phyloP scores from a whole-genome alignment of 495 filamentous ascomycete species.

The Hypoxylon perforatum region DNA sequence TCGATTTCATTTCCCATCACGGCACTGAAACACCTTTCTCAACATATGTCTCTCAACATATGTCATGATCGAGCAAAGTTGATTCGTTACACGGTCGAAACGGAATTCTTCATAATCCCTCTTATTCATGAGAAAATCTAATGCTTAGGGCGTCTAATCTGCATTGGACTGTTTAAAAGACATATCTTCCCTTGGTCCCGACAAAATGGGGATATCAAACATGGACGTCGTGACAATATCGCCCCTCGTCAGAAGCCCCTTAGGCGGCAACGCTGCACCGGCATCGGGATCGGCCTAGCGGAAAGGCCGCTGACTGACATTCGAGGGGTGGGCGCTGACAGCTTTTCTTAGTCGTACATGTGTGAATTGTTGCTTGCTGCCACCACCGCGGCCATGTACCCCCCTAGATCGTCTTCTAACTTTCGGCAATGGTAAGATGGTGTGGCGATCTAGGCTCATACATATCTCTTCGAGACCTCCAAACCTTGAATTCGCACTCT shows the following conservation, averaged over 20 bases:
- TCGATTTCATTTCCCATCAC: background rate
- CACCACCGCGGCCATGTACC: constrained; percentile 1
- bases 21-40: background rate
- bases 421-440: constrained; percentile 27
- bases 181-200: constrained; percentile 14
- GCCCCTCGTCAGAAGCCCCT: constrained; percentile 2
- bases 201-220: constrained; percentile 9
- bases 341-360: constrained; percentile 8
- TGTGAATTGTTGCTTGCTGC: constrained; percentile 14
- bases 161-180: constrained; percentile 24
- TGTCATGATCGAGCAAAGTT: background rate
- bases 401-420: constrained; percentile 18
- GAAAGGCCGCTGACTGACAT: constrained; percentile 6
- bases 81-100: constrained; percentile 5
- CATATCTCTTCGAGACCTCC: constrained; percentile 31
- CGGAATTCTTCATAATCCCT: constrained; percentile 10
- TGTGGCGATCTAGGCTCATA: constrained; percentile 34
- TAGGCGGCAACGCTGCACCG: constrained; percentile 11
- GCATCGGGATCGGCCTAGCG: constrained; percentile 6
- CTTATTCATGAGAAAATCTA: constrained; percentile 21
- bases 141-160: constrained; percentile 27
- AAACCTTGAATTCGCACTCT: constrained; percentile 34
- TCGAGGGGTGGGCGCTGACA: constrained; percentile 15
- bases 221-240: constrained; percentile 14
- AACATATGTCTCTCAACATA: background rate